phyloP scores from a whole-genome alignment of 1,284 basidiomycete species.

The Caloboletus firmus region DNA sequence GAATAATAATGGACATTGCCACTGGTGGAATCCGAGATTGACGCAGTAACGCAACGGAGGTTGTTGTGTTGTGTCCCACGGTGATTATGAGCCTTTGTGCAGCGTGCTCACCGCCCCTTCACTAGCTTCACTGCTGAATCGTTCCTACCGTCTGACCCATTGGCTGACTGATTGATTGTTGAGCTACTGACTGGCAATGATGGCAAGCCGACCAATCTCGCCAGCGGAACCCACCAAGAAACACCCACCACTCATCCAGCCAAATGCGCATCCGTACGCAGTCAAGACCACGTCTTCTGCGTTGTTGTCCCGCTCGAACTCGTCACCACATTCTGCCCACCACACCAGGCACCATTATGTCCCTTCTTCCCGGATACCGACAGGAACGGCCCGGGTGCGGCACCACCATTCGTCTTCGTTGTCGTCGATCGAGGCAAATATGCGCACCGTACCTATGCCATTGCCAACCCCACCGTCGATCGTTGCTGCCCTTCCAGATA shows the following conservation, averaged over 20 bases:
- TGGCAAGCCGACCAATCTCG: constrained; percentile 20
- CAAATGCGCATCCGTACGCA: constrained; percentile 40
- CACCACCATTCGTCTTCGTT: constrained; percentile 32
- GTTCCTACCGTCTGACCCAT: not conserved
- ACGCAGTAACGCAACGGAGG: no score
- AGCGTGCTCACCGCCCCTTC: not conserved
- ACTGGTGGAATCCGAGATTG: no score
- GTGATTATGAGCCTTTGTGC: not conserved
- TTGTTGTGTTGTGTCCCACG: not conserved
- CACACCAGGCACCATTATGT: constrained; percentile 34
- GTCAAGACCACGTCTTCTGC: constrained; percentile 42
- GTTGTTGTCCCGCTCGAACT: constrained; percentile 39
- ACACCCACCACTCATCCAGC: constrained; percentile 18
- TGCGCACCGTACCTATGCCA: constrained; percentile 8
- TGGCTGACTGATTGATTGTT: not conserved
- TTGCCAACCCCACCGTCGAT: constrained; percentile 19
- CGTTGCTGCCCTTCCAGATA: not conserved
- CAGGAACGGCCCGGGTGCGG: constrained; percentile 5
- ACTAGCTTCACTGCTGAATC: not conserved
- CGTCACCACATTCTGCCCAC: constrained; percentile 30
- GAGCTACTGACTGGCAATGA: not conserved
- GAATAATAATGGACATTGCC: no score
- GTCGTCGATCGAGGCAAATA: constrained; percentile 11
- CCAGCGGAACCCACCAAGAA: constrained; percentile 21
- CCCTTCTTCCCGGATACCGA: constrained; percentile 19